Evolutionary conservation across 768 basidiomycete genomes (phyloP), one percentile per base, ranked within the genome.

Genomic region (Trametes cingulata): DNA sequence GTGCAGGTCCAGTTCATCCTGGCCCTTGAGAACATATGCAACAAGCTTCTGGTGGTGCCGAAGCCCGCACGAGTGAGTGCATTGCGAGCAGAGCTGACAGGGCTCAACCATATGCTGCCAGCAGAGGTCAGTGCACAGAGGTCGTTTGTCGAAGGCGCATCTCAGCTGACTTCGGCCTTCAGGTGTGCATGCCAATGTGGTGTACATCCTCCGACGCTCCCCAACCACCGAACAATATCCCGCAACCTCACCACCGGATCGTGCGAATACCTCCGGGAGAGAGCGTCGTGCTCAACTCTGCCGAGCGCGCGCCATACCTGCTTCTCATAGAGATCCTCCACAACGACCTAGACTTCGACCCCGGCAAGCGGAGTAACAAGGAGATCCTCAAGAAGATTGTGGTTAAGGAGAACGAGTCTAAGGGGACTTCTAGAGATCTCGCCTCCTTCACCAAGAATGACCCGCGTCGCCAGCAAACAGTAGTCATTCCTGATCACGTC

Each of bases 181-280:
- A 93, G 90, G 84, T 93, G 15, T 93, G 91, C 70, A 89, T 93
- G 84, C 91, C 90, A 40, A 82, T 93, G 82, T 93, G 91, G 91
- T 93, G 91, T 68, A 72, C 81, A 12, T 87, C 91, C 7, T 86
- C 93, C 14, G 88, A 91, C 70, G 71, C 73, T 24, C 77, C 79
- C 24, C 73, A 71, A 58, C 65, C 73, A 20, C 72, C 74, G 14
- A 68, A 68, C 29, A 72, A 73, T 39, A 73, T 78, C 40, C 78
- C 82, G 6, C 78, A 84, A 67, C 85, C 90, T 6, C 96, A 98
- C 71, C 95, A 98, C 71, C 88, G 93, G 42, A 93, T 99, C 52
- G 95, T 98, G 51, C 87, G 97, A 64, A 96, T 99, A 69, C 95
- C 96, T 12, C 96, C 97, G 2, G 93, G 95, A 14, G 97, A 99